Base-by-base conservation (phyloP, 345 rosid genomes). In the Psidium friedrichsthalianum region DNA sequence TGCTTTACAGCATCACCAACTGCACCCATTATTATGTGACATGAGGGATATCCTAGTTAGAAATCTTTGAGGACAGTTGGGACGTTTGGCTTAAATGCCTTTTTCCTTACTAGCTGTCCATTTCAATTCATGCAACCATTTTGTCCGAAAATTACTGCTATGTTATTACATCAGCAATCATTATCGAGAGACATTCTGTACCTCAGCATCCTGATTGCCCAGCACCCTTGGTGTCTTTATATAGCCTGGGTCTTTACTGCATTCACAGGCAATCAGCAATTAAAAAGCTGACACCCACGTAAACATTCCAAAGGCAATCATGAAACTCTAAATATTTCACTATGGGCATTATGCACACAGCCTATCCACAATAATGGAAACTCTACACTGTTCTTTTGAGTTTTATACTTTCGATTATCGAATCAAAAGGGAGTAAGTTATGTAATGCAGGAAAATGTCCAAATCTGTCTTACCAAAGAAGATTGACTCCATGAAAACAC, bases 241-340 rank as follows among this genome's bases (percentile, higher is more conserved):
- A 86, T 86, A 96, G 74, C 99, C 99, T 6, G 99, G 99, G 90
- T 97, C 98, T 90, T 92, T 94, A 56, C 99, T 95, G 96, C 91
- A 96, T 69, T 69, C 61, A 89, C 85, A 57, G 81, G 49, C 42
- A 81, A 86, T 57, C 83, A 82, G 82, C 25, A 49, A 86, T 85
- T 57, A 86, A 0, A 0, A 69, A 32, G 40, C 78, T 69, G 47
- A 32, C 20, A 32, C 24, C 44, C 1, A 16, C 78, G 8, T 64
- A 69, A 69, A 69, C 47, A 69, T 69, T 69, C 78, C 44, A 69
- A 69, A 69, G 47, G 78, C 78, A 69, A 69, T 18, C 78, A 64
- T 64, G 78, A 64, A 32, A 32, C 78, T 69, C 24, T 32, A 32
- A 16, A 69, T 16, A 69, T 32, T 69, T 32, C 47, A 32, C 78